Conservation (phyloP, 257 asterid genomes). For the Solanum ossicruentum region DNA sequence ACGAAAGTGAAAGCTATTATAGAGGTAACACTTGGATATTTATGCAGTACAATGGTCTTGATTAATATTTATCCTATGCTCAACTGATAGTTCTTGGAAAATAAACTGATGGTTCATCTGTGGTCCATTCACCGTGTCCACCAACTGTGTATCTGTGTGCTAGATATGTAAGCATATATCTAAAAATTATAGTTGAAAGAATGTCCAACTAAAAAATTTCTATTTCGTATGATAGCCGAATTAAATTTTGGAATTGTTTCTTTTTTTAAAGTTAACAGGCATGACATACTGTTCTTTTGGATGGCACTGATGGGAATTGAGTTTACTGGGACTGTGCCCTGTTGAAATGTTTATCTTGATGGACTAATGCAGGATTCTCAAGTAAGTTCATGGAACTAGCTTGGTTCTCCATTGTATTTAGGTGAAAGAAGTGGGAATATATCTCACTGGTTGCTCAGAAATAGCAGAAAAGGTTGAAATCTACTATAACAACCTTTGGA, state of each 20-base stretch:
- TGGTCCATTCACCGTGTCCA: too few species aligned
- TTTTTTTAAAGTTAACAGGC: constrained; percentile 34
- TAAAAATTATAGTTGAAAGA: too few species aligned
- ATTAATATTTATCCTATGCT: background rate
- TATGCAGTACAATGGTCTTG: background rate
- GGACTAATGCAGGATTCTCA: constrained; percentile 97
- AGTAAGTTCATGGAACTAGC: constrained; percentile 26
- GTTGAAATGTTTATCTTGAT: constrained; percentile 72
- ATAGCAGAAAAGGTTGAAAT: too few species aligned
- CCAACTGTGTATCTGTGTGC: too few species aligned
- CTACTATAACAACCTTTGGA: too few species aligned
- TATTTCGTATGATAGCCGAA: too few species aligned
- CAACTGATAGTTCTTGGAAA: background rate
- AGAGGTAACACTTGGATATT: constrained; percentile 34
- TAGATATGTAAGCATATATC: too few species aligned
- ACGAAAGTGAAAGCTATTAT: constrained; percentile 42
- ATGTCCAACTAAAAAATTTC: too few species aligned
- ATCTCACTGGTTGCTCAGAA: too few species aligned
- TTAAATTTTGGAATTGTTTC: too few species aligned
- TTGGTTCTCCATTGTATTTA: constrained; percentile 6
- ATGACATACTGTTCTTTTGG: constrained; percentile 96
- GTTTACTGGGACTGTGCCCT: constrained; percentile 85
- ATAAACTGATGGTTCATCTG: too few species aligned
- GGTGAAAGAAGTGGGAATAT: constrained; percentile 46
- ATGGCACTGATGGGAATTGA: constrained; percentile 99